Percentiles rank a stretch among this genome's conserved stretches.
Evolutionary conservation across 352 stramenopile species (phyloP).

Genomic region (Globisporangium canariense): DNA sequence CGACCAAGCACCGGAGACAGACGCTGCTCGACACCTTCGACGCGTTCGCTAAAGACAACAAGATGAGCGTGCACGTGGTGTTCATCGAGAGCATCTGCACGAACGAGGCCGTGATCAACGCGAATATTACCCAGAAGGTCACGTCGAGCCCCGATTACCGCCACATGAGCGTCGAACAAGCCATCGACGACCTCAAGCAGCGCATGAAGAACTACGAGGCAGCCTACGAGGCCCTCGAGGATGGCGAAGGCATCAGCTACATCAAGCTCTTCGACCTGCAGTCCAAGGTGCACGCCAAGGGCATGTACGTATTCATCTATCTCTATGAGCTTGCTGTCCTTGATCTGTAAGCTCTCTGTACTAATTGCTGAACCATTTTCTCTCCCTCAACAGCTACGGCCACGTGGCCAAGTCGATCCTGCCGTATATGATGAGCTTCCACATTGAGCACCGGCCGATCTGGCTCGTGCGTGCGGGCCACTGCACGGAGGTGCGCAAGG

Average conservation of each 20-base stretch:
- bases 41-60: constrained; percentile 48
- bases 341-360: not conserved
- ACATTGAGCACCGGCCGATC: constrained; percentile 91
- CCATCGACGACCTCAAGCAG: constrained; percentile 74
- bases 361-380: not conserved
- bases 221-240: constrained; percentile 83
- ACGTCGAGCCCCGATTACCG: constrained; percentile 80
- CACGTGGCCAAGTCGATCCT: constrained; percentile 91
- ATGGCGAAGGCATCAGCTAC: constrained; percentile 85
- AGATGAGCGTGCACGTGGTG: constrained; percentile 85
- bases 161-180: constrained; percentile 64
- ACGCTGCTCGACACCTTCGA: constrained; percentile 60
- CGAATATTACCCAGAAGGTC: constrained; percentile 80
- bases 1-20: constrained; percentile 57
- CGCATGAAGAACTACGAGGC: constrained; percentile 88
- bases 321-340: not conserved
- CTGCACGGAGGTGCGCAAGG: constrained; percentile 61
- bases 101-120: constrained; percentile 86
- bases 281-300: constrained; percentile 84
- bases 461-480: constrained; percentile 91
- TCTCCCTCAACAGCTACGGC: constrained; percentile 40
- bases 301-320: constrained; percentile 42
- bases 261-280: constrained; percentile 89
- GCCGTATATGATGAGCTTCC: constrained; percentile 93
- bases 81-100: constrained; percentile 94